phyloP scores from a whole-genome alignment of 2,329 filamentous ascomycete species.

The Myriosclerotinia duriaeana region DNA sequence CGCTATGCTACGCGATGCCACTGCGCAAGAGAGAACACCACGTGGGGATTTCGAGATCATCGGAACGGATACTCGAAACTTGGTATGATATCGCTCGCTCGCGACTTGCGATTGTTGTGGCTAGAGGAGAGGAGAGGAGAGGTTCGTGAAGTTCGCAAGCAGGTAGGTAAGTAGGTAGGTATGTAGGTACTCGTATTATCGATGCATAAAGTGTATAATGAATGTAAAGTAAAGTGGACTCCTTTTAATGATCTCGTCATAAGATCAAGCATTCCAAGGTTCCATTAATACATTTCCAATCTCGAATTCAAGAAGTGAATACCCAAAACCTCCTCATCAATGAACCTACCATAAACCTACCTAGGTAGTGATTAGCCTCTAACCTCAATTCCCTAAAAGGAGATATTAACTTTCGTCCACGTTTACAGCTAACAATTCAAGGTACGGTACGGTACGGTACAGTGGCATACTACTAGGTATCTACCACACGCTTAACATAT shows the following conservation, averaged over 20 bases:
- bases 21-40: not conserved
- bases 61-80: not conserved
- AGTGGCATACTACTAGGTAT: too few relatives aligned
- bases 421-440: too few relatives aligned
- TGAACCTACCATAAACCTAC: too few relatives aligned
- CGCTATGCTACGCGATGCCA: not conserved
- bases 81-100: too few relatives aligned
- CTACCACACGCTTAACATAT: too few relatives aligned
- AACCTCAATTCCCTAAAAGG: too few relatives aligned
- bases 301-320: too few relatives aligned
- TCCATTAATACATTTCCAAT: not conserved
- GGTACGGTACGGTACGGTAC: too few relatives aligned
- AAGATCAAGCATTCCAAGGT: not conserved
- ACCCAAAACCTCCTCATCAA: too few relatives aligned
- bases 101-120: not conserved
- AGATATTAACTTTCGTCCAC: too few relatives aligned
- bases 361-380: too few relatives aligned
- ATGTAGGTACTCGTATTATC: not conserved
- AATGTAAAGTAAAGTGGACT: conserved; percentile 4
- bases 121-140: too few relatives aligned
- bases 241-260: not conserved
- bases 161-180: not conserved
- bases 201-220: not conserved
- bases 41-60: conserved; percentile 6
- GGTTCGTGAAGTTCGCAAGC: not conserved